A percentile compares a stretch with the other conserved stretches of the same genome.
Evolutionary conservation across 1,284 basidiomycete species (phyloP).

Genomic region (Cryptococcus hybrid): DNA sequence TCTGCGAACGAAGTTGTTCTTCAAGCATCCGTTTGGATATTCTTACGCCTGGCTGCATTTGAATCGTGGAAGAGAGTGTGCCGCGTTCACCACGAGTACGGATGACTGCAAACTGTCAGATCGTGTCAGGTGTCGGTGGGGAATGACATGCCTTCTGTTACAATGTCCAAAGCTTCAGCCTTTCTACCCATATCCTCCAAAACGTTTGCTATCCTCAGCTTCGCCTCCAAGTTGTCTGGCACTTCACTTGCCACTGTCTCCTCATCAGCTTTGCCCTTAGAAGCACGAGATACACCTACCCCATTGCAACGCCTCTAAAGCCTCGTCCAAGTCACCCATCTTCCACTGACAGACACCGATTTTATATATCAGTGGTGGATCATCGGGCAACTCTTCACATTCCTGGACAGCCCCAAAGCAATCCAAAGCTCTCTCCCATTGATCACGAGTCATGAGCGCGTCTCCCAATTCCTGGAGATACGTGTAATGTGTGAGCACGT

Average conservation of each 20-base stretch:
- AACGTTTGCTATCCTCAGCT: slow-evolving; percentile 84
- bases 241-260: slow-evolving; percentile 66
- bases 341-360: slow-evolving; percentile 72
- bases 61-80: slow-evolving; percentile 22
- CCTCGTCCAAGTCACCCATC: slow-evolving; percentile 67
- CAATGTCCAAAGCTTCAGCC: slow-evolving; percentile 76
- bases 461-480: slow-evolving; percentile 81
- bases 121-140: background rate
- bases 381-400: slow-evolving; percentile 55
- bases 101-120: slow-evolving; percentile 14
- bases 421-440: slow-evolving; percentile 71
- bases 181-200: slow-evolving; percentile 77
- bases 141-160: slow-evolving; percentile 68
- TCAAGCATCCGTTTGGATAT: slow-evolving; percentile 39
- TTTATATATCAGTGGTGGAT: slow-evolving; percentile 43
- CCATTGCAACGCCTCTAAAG: slow-evolving; percentile 77
- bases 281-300: slow-evolving; percentile 53
- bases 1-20: slow-evolving; percentile 40
- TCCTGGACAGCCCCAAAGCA: slow-evolving; percentile 73
- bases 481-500: slow-evolving; percentile 70
- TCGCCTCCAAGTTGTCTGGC: slow-evolving; percentile 72
- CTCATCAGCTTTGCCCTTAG: background rate
- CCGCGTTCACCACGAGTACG: slow-evolving; percentile 17
- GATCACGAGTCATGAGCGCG: slow-evolving; percentile 70
- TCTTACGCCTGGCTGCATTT: slow-evolving; percentile 12